A percentile compares a stretch with the other conserved stretches of the same genome.
Conservation (phyloP, 2,329 filamentous ascomycete genomes). For the Sphaceloma murrayae region DNA sequence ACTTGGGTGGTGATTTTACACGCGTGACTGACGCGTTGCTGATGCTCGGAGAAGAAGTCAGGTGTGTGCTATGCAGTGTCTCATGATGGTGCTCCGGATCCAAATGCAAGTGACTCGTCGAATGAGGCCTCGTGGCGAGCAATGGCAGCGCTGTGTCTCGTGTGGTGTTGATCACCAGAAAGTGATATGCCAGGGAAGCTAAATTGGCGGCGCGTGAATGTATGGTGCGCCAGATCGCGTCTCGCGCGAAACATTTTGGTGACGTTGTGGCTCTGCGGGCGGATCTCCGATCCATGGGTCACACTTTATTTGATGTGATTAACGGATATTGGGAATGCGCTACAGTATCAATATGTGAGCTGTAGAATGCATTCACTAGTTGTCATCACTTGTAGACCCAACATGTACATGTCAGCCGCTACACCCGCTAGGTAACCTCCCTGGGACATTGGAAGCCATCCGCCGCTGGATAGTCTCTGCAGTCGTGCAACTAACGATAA, state of each 20-base stretch:
- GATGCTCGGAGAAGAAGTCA: not conserved
- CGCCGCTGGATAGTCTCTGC: not conserved
- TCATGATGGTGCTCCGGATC: constrained; percentile 1
- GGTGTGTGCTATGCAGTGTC: too few relatives aligned
- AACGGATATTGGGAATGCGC: too few relatives aligned
- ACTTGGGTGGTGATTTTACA: not conserved
- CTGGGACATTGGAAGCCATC: too few relatives aligned
- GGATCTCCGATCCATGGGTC: too few relatives aligned
- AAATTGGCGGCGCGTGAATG: constrained; percentile 8
- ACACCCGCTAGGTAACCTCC: too few relatives aligned
- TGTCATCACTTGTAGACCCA: too few relatives aligned
- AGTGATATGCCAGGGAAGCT: constrained; percentile 4
- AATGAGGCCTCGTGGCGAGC: not conserved
- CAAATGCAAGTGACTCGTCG: not conserved
- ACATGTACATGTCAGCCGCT: too few relatives aligned
- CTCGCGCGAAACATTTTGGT: too few relatives aligned
- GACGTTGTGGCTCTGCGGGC: not conserved
- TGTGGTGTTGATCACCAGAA: constrained; percentile 2
- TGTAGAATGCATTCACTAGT: too few relatives aligned
- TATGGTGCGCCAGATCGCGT: not conserved
- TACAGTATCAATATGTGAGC: too few relatives aligned
- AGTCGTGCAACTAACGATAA: not conserved
- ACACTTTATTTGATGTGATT: too few relatives aligned
- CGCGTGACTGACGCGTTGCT: constrained; percentile 1
- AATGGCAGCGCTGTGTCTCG: constrained; percentile 1